Percentiles rank a stretch among this genome's conserved stretches.
Evolutionary conservation across 768 basidiomycete genomes (phyloP).

Genomic region (Russula emetica): DNA sequence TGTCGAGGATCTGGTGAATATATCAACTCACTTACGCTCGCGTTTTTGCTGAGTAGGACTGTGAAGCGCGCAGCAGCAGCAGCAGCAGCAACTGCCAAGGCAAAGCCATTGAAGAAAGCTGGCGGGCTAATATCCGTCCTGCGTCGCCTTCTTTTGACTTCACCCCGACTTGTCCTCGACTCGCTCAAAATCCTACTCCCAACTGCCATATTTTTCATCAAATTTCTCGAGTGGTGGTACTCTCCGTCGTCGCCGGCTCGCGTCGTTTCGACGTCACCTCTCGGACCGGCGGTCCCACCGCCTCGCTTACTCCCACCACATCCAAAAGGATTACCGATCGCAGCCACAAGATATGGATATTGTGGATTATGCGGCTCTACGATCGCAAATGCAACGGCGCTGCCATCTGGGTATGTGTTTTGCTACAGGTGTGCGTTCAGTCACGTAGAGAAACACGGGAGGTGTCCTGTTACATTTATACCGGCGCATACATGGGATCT

Average conservation of each 20-base stretch:
- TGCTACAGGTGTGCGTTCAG: constrained; percentile 90
- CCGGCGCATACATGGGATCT: constrained; percentile 75
- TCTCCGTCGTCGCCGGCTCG: constrained; percentile 85
- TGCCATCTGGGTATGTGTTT: constrained; percentile 92
- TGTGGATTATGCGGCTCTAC: constrained; percentile 75
- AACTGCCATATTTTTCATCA: constrained; percentile 89
- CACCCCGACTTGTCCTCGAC: constrained; percentile 66
- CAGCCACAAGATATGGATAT: constrained; percentile 62
- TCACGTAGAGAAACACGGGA: constrained; percentile 68
- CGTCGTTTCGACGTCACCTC: constrained; percentile 55
- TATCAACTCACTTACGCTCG: constrained; percentile 5
- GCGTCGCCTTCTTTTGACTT: constrained; percentile 44
- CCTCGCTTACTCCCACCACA: constrained; percentile 74
- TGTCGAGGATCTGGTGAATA: constrained; percentile 70
- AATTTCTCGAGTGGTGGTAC: constrained; percentile 99
- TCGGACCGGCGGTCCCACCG: constrained; percentile 70
- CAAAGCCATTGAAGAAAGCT: constrained; percentile 29
- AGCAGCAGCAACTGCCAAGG: constrained; percentile 28
- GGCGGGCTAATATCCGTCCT: constrained; percentile 43
- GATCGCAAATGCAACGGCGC: constrained; percentile 81
- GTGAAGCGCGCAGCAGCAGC: constrained; percentile 29
- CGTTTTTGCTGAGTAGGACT: constrained; percentile 15
- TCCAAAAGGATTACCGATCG: constrained; percentile 63
- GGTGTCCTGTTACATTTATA: constrained; percentile 84
- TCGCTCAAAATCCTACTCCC: constrained; percentile 77